Base-by-base conservation (phyloP, 2,329 filamentous ascomycete genomes). In the Cordyceps cateniannulata region DNA sequence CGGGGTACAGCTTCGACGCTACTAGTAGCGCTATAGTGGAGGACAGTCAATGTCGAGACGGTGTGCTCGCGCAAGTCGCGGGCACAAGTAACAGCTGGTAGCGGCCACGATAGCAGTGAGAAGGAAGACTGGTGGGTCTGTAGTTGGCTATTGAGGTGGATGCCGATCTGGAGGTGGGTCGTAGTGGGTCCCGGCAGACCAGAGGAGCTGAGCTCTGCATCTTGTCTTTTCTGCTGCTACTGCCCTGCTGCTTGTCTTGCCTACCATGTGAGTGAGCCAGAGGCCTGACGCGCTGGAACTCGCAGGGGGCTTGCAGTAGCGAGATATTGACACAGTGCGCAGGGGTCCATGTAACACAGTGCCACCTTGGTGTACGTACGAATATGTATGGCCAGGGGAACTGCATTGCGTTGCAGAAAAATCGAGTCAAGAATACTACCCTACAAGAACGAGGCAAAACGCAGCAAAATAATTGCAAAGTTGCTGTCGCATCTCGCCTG, bases 141-240 rank as follows among this genome's bases (percentile, higher is more conserved):
- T 25, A 12, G 16, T 47, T 25, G 44, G 44, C 12, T 27, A 27
- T 40, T 7, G 45, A 27, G n/a, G 47, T 50, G 56, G 56, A 24
- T 59, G 57, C 40, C 57, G 57, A 59, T 59, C 57, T 59, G 49
- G 49, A 59, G 49, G 48, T 53, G 35, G 57, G 24, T n/a, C 35
- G 16, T 38, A 47, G 57, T 59, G 57, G 56, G 56, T 24, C 1
- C 25, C 3, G 14, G 12, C 35, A 32, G 56, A 59, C 56, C 12
- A 50, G 56, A 44, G 25, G 18, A 59, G 57, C 57, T 59, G 57
- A 59, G 49, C 48, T 42, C n/a, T 38, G 25, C 22, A 42, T 27
- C 45, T 8, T 24, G 8, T 22, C 12, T 18, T 49, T 25, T 29
- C 25, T 49, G 47, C 6, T 10, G 29, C 29, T 32, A 10, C 29